Evolutionary conservation across 768 basidiomycete genomes (phyloP), one percentile per base, ranked within the genome.

Genomic region (Pholiota molesta): DNA sequence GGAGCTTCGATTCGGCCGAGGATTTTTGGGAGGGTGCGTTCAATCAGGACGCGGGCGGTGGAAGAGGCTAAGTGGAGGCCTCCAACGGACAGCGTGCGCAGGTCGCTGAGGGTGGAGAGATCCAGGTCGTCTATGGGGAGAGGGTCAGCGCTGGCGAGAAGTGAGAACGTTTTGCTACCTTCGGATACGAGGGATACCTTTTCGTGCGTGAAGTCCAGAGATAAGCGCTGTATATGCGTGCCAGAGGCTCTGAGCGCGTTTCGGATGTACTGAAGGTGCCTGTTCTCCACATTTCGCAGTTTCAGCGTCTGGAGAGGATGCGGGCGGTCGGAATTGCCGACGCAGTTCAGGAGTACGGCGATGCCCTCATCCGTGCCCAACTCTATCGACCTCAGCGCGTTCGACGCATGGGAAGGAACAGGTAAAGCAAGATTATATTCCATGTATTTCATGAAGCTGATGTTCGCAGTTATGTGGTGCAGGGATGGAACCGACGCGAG

Each of bases 401-500:
- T 28, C 19, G 47, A 10, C 10, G 62, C 9, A 69, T 49, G 26
- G 71, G 45, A 35, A 67, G 62, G 16, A 55, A 53, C 16, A 17
- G 65, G 66, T 2, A 60, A 65, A 10, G 66, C 57, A 47, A 73
- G 60, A 14, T 67, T 66, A 37, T 74, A 63, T 33, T 73, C 71
- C 47, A 66, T 47, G 40, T 71, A 73, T 40, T 73, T 74, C 42
- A 65, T 65, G 59, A 75, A 75, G 14, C 63, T 62, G 17, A 74
- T 58, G 44, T 72, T 67, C 52, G 70, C 70, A 0, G 66, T 66
- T 47, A 73, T 57, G 55, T 71, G 68, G n/a, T 57, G 47, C 5
- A 76, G 61, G 16, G 39, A 26, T 3, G 72, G 69, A 55, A 74
- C 71, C 21, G 56, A 51, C 16, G 62, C 60, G n/a, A 69, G 45